A percentile compares a stretch with the other conserved stretches of the same genome.
phyloP scores from a whole-genome alignment of 164 flowering plant species.

The Vitis labrusca region DNA sequence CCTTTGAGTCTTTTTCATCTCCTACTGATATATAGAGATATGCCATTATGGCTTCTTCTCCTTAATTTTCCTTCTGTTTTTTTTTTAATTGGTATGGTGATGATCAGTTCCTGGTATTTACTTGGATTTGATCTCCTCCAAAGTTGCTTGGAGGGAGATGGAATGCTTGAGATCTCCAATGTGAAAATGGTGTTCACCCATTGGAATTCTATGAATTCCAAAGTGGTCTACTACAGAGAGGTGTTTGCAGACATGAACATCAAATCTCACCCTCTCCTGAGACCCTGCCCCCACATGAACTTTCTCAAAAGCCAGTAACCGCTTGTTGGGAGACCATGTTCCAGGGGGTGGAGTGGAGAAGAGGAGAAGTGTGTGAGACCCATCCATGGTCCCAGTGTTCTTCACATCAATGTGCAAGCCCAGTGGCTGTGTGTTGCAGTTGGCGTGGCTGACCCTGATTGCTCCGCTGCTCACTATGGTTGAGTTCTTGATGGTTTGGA shows the following conservation, averaged over 20 bases:
- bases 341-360: constrained; percentile 40
- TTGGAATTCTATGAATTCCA: constrained; percentile 61
- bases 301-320: constrained; percentile 49
- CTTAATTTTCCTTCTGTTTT: neutral
- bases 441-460: constrained; percentile 35
- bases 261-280: constrained; percentile 26
- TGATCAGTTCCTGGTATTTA: neutral
- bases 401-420: constrained; percentile 46
- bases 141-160: constrained; percentile 33
- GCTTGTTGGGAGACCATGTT: constrained; percentile 31
- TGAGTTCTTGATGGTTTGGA: constrained; percentile 24
- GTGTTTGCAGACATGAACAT: constrained; percentile 52
- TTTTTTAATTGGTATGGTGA: neutral
- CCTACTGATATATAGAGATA: too few relatives aligned
- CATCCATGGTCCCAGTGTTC: constrained; percentile 54
- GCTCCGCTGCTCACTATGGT: constrained; percentile 16
- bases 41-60: too few relatives aligned
- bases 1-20: too few relatives aligned
- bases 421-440: constrained; percentile 30
- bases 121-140: constrained; percentile 11
- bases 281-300: constrained; percentile 44
- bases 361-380: constrained; percentile 50
- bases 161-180: constrained; percentile 55
- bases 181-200: constrained; percentile 54
- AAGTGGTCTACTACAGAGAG: constrained; percentile 43